Evolutionary conservation across 352 stramenopile species (phyloP).

Genomic region (Pythium monospermum): DNA sequence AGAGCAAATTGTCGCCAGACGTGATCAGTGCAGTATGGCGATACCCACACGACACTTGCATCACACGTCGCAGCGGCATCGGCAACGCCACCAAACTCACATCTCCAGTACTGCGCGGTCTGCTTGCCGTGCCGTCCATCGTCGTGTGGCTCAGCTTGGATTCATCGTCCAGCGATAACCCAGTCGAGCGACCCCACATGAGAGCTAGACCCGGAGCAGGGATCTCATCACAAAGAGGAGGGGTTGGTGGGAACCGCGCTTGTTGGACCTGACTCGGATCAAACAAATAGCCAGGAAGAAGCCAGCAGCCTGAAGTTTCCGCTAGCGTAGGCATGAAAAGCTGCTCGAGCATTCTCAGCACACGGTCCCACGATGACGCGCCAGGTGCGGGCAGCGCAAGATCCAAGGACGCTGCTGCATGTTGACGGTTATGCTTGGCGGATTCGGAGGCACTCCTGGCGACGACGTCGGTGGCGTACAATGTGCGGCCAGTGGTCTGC

Average conservation of each 20-base stretch:
- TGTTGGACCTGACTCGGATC: constrained; percentile 18
- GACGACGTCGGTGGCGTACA: not conserved
- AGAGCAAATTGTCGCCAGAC: constrained; percentile 43
- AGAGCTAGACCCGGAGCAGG: constrained; percentile 50
- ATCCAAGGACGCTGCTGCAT: not conserved
- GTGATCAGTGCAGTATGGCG: constrained; percentile 72
- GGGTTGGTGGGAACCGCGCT: constrained; percentile 11
- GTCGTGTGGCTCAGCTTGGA: constrained; percentile 18
- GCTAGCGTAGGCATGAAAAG: constrained; percentile 25
- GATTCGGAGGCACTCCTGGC: constrained; percentile 7
- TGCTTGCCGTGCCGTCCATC: constrained; percentile 9
- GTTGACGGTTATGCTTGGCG: not conserved
- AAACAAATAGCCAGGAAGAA: constrained; percentile 49
- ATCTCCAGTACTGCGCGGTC: constrained; percentile 12
- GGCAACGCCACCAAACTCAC: constrained; percentile 44
- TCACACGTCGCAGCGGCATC: constrained; percentile 42
- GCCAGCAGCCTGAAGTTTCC: constrained; percentile 40
- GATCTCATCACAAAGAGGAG: constrained; percentile 27
- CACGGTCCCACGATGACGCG: constrained; percentile 15
- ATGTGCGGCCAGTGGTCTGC: not conserved
- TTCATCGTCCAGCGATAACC: constrained; percentile 60
- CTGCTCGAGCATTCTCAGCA: constrained; percentile 12
- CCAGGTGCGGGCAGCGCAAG: not conserved
- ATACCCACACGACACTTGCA: constrained; percentile 74
- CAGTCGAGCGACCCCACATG: constrained; percentile 48